Base-by-base conservation (phyloP, 208 protist species). In the Sergeia podlipaevii region DNA sequence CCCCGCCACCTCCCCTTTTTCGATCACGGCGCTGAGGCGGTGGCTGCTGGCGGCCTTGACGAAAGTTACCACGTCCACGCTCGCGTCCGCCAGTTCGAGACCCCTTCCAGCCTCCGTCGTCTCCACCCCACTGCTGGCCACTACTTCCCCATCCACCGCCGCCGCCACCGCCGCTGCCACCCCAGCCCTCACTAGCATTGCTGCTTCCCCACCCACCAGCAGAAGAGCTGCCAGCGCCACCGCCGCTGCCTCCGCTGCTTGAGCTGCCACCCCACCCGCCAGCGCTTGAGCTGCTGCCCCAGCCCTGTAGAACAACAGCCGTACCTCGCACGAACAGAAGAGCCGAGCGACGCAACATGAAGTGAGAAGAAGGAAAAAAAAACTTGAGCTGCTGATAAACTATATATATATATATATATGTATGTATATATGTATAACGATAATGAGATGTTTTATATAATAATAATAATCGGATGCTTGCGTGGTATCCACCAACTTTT, bases 271-370 rank as follows among this genome's bases (percentile, higher is more conserved):
- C 26, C n/a, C 70, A 62, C 70, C 70, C 65, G 17, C 67, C 67
- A 33, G 54, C 67, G 47, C 54, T 29, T 7, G 61, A 64, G 0
- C 49, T 51, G 29, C 56, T 61, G 6, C 85, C 85, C 81, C 85
- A 87, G 1, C 85, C 85, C 47, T 86, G 77, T 49, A 77, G 51
- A 0, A 72, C 24, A 7, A 61, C 43, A 15, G 53, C 64, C 18
- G 60, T 83, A 28, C 45, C 56, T 23, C 67, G 57, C 33, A 79
- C 20, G 26, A 49, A 27, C 39, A 78, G 29, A 34, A 49, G 55
- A 21, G 66, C 61, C 50, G 60, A 72, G 4, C 65, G 65, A 42
- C 74, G 74, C 20, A 76, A 20, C 79, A 87, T 11, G 62, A 28
- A 32, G 47, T 24, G 13, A 53, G 45, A 51, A 61, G 4, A 32